Base-by-base conservation (phyloP, 768 basidiomycete genomes). In the Boletus pseudo-olivaceus region DNA sequence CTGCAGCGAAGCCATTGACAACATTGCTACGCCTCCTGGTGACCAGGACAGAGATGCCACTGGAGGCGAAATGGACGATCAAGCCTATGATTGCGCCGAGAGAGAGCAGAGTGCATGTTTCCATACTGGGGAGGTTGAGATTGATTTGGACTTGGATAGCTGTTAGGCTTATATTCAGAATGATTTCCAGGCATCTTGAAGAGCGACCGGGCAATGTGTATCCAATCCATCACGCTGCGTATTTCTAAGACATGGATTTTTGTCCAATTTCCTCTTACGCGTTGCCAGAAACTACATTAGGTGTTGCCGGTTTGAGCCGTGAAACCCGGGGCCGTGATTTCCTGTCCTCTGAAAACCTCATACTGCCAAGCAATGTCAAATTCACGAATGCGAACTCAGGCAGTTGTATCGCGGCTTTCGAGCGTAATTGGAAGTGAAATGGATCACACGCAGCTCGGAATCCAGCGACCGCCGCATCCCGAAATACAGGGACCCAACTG, bases 61-160 rank as follows among this genome's bases (percentile, higher is more conserved):
- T 29, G 32, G 32, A 53, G 26, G 46, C 27, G 12, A 55, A 33
- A 20, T 42, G 38, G 9, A 52, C 23, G 14, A 40, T 10, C 0
- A 52, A n/a, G 40, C 40, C 19, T 7, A 41, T 47, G 40, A 61
- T 12, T 15, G 44, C 47, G 4, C 33, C 19, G 46, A 51, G 46
- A 4, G 47, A 32, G 50, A 57, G 55, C 10, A 49, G 30, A 38
- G 40, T 27, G n/a, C 17, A 46, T 5, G 44, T 34, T 19, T 49
- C 60, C 60, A 61, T 61, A 20, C 9, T 42, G 39, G 12, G 11
- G 27, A n/a, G 15, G 27, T 23, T 1, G n/a, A 7, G 30, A 15
- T 26, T 33, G n/a, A 2, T 9, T 39, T 4, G 23, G 10, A 10
- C 34, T 9, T 5, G 40, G 7, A 17, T 29, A 0, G 2, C 32